Evolutionary conservation across 768 basidiomycete genomes (phyloP), one percentile per base, ranked within the genome.

Genomic region (Auricularia sp.): DNA sequence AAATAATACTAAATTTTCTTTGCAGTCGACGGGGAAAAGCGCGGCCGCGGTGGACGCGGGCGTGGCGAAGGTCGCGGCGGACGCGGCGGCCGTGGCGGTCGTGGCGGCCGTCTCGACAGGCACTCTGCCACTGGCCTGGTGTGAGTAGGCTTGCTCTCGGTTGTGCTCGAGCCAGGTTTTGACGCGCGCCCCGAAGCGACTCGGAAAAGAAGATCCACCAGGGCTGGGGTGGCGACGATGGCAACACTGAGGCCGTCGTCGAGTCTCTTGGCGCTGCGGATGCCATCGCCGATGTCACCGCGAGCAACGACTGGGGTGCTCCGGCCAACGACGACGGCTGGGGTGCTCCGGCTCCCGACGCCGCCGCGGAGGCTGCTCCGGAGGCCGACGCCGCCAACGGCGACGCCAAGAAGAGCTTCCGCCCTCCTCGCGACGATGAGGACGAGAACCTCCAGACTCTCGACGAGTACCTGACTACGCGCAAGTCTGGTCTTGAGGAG

Each of bases 381-480:
- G 72, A 72, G 45, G 73, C 76, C 7, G 76, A 77, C 1, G 29
- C 54, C 63, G 74, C 74, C 39, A 79, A 81, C 18, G 65, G 68
- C 29, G 76, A 71, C 21, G 72, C 71, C 42, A 70, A 67, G 54
- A 71, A 74, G 61, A 68, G 68, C 33, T 80, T 76, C 58, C 77
- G 77, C 73, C 82, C 76, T 69, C 83, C 86, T 63, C 78, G 81
- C 18, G 87, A 90, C 72, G 79, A 76, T 21, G 92, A 94, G 73
- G 91, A 94, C 74, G 93, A 95, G 76, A 92, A 94, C 77, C 94
- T 92, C 54, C 84, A 97, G 72, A 95, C 95, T 51, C 83, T 94
- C 73, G 95, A 97, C 62, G 89, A 98, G 74, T 98, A 94, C 80
- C 81, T 90, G 67, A 89, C 92, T 10, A 59, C 21, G 69, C 86